These are phyloP conservation scores for Pelargonium fulgidum DNA, from an alignment of 441 rosid species.

Conservation along the genomic window DNA sequence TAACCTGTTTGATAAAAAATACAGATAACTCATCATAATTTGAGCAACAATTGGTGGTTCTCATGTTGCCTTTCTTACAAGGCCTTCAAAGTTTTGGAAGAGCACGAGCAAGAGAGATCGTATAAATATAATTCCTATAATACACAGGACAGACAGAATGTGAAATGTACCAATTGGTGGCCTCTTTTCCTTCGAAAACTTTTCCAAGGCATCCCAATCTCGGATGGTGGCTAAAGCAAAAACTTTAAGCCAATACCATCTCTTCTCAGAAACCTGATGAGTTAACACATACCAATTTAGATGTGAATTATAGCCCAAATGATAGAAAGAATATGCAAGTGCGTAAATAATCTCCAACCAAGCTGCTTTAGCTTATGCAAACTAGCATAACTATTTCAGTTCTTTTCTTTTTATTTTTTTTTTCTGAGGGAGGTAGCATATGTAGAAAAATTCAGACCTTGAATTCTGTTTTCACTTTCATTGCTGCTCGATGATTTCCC, in stretches of 20 bases:
- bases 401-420: background rate
- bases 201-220: slow-evolving; percentile 93
- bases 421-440: too few species aligned
- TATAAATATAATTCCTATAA: too few species aligned
- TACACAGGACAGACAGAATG: background rate
- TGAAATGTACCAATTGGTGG: slow-evolving; percentile 69
- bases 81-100: background rate
- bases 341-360: background rate
- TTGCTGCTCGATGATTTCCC: slow-evolving; percentile 85
- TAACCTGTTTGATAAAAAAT: slow-evolving; percentile 45
- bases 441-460: slow-evolving; percentile 46
- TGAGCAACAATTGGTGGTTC: background rate
- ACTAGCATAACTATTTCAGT: slow-evolving; percentile 4
- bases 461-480: slow-evolving; percentile 82
- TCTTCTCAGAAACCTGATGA: slow-evolving; percentile 80
- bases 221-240: slow-evolving; percentile 86
- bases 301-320: background rate
- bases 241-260: slow-evolving; percentile 98
- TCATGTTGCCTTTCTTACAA: too few species aligned
- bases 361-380: slow-evolving; percentile 3
- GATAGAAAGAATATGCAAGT: background rate
- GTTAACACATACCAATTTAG: slow-evolving; percentile 13
- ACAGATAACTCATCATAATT: background rate
- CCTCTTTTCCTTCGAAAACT: slow-evolving; percentile 91
- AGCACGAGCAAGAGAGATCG: background rate